phyloP scores from a whole-genome alignment of 78 protist genomes.

The Dictyostelium brefeldianum region DNA sequence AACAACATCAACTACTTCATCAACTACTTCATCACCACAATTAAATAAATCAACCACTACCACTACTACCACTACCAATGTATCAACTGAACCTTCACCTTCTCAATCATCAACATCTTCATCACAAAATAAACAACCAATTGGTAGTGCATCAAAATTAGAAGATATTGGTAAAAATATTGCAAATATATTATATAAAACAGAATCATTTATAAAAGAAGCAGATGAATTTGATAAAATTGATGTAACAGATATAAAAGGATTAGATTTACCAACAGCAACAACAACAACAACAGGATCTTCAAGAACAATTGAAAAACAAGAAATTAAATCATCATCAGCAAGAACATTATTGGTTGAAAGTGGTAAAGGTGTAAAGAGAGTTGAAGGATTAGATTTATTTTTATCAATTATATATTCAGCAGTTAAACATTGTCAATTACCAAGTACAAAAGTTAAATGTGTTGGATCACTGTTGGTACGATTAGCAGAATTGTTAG shows the following conservation, averaged over 20 bases:
- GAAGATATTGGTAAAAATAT: slow-evolving; percentile 31
- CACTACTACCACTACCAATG: not conserved
- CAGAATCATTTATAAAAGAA: slow-evolving; percentile 57
- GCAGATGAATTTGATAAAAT: slow-evolving; percentile 27
- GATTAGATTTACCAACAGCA: not conserved
- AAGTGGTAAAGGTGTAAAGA: not conserved
- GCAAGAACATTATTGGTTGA: not conserved
- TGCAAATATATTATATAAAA: slow-evolving; percentile 50
- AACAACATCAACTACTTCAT: not conserved
- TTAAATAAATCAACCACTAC: not conserved
- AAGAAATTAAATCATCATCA: not conserved
- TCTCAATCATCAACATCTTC: not conserved
- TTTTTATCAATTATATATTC: slow-evolving; percentile 39
- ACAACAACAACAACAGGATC: not conserved
- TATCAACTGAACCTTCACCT: not conserved
- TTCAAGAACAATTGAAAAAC: not conserved
- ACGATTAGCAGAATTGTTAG: slow-evolving; percentile 46
- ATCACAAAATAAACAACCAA: slow-evolving; percentile 22
- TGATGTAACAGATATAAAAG: not conserved
- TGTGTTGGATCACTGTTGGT: slow-evolving; percentile 61
- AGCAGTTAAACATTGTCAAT: slow-evolving; percentile 46
- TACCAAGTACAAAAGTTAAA: slow-evolving; percentile 57
- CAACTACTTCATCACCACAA: not conserved
- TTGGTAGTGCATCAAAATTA: not conserved
- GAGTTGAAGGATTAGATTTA: slow-evolving; percentile 73